Evolutionary conservation across 805 yeast genomes (phyloP).

Genomic region (Yamadazyma insecticola): DNA sequence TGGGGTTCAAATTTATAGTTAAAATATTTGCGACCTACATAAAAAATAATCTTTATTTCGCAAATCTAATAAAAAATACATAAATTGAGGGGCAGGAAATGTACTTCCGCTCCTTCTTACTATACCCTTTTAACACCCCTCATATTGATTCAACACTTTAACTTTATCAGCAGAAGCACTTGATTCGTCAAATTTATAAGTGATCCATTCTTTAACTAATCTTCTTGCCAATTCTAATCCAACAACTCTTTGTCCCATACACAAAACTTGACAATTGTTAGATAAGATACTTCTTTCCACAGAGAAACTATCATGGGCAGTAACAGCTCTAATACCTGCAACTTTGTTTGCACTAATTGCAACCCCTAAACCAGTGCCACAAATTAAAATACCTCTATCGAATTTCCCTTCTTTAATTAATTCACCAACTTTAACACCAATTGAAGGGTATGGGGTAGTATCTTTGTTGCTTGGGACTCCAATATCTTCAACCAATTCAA

Average conservation of each 20-base stretch:
- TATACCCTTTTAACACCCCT: constrained; percentile 5
- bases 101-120: not conserved
- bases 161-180: constrained; percentile 42
- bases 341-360: constrained; percentile 46
- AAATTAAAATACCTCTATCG: constrained; percentile 42
- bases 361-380: constrained; percentile 50
- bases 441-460: constrained; percentile 36
- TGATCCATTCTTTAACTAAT: constrained; percentile 41
- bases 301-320: constrained; percentile 45
- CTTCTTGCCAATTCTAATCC: constrained; percentile 41
- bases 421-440: constrained; percentile 42
- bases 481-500: constrained; percentile 31
- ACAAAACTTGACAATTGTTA: constrained; percentile 41
- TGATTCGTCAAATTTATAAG: constrained; percentile 34
- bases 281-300: constrained; percentile 42
- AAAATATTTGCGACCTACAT: too few species aligned
- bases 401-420: constrained; percentile 35
- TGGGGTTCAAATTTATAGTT: too few species aligned
- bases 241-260: constrained; percentile 46
- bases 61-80: too few species aligned
- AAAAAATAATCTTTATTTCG: too few species aligned
- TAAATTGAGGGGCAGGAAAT: too few species aligned
- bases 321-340: constrained; percentile 42
- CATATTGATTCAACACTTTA: constrained; percentile 24
- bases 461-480: constrained; percentile 33